Conservation (phyloP, 768 basidiomycete species). For the Rhodotorula graminis region DNA sequence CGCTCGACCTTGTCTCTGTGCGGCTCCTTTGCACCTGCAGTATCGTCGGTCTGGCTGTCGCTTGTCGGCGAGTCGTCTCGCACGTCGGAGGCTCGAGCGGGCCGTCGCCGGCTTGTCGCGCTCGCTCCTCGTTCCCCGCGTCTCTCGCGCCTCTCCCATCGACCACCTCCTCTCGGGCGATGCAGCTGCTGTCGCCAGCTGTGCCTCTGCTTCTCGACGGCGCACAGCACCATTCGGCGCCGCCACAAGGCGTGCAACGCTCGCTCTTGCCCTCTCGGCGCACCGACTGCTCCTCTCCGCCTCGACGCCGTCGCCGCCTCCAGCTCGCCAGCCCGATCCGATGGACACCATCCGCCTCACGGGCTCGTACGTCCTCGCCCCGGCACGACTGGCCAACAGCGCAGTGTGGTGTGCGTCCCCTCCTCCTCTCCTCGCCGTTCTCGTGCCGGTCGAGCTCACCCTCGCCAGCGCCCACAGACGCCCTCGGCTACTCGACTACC, state of each 20-base stretch:
- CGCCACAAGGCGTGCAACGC: no score
- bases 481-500: background rate
- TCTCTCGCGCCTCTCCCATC: background rate
- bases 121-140: background rate
- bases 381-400: background rate
- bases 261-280: no score
- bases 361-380: conserved; percentile 1
- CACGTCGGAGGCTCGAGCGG: no score
- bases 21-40: background rate
- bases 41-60: background rate
- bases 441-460: background rate
- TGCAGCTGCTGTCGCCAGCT: no score
- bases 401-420: background rate
- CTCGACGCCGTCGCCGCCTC: background rate
- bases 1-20: background rate
- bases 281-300: background rate
- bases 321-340: background rate
- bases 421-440: no score
- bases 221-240: no score
- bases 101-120: background rate
- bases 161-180: no score
- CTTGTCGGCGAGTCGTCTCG: no score
- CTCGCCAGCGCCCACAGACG: background rate
- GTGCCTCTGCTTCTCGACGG: no score
- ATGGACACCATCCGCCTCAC: background rate